phyloP scores from a whole-genome alignment of 164 flowering plant genomes.

The Cinnamomum chago region DNA sequence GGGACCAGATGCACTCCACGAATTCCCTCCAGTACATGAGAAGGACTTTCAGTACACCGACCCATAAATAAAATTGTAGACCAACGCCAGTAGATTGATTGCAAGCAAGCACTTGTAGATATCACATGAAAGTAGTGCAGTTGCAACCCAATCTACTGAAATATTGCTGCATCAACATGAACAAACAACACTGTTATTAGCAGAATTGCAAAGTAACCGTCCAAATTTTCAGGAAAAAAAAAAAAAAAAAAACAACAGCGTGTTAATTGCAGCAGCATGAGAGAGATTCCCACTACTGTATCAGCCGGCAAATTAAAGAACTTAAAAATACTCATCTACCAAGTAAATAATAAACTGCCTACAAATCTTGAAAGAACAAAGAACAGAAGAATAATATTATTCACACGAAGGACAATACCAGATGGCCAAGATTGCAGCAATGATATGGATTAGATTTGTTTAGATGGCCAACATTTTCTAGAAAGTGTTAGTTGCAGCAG shows the following conservation, averaged over 20 bases:
- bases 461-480: too few relatives aligned
- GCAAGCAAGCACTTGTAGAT: slow-evolving; percentile 2
- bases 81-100: slow-evolving; percentile 7
- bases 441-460: neutral
- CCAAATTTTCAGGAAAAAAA: neutral
- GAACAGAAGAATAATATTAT: neutral
- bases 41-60: slow-evolving; percentile 29
- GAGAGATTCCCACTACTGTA: neutral
- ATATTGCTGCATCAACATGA: neutral
- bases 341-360: too few relatives aligned
- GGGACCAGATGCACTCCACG: slow-evolving; percentile 70
- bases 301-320: neutral
- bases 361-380: neutral
- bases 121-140: neutral
- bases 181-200: neutral
- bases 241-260: neutral
- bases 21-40: slow-evolving; percentile 57
- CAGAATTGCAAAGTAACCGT: neutral
- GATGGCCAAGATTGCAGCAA: neutral
- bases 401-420: neutral
- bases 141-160: slow-evolving; percentile 6
- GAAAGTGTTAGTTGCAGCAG: neutral
- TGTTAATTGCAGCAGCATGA: neutral
- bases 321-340: too few relatives aligned
- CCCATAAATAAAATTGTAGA: slow-evolving; percentile 35